Conservation (phyloP, 345 rosid genomes). For the Viola odorata region DNA sequence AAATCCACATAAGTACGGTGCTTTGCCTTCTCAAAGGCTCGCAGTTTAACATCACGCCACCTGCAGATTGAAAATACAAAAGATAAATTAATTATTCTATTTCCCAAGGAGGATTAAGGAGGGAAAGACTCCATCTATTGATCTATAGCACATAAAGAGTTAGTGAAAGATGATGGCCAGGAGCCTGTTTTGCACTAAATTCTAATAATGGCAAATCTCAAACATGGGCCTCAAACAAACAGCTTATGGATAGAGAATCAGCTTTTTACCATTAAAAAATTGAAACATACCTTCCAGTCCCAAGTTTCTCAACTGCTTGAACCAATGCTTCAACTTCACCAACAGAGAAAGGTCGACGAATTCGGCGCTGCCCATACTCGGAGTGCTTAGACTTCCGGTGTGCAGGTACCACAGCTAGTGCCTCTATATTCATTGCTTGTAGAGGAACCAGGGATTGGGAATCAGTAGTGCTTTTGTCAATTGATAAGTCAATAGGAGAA, state of each 20-base stretch:
- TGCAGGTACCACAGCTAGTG: constrained; percentile 49
- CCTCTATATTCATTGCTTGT: constrained; percentile 52
- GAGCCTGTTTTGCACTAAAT: background rate
- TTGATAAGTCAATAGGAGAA: constrained; percentile 44
- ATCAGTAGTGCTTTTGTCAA: constrained; percentile 40
- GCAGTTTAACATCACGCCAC: constrained; percentile 95
- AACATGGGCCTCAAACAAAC: background rate
- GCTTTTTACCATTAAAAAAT: background rate
- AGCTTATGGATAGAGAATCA: background rate
- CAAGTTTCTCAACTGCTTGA: constrained; percentile 96
- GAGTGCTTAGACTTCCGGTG: constrained; percentile 71
- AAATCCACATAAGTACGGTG: constrained; percentile 94
- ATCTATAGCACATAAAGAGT: background rate
- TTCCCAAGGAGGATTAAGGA: background rate
- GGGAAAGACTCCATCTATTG: background rate
- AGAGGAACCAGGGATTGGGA: constrained; percentile 71
- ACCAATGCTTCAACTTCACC: constrained; percentile 95
- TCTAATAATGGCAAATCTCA: background rate
- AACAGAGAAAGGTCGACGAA: constrained; percentile 97
- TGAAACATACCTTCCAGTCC: constrained; percentile 80
- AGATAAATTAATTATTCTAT: background rate
- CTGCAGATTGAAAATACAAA: constrained; percentile 30
- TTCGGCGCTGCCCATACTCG: constrained; percentile 85
- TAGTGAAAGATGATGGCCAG: background rate
- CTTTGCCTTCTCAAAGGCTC: constrained; percentile 88